Evolutionary conservation across 129 eudicot genomes (phyloP), one percentile per base, ranked within the genome.

Genomic region (Pulicaria dysenterica): DNA sequence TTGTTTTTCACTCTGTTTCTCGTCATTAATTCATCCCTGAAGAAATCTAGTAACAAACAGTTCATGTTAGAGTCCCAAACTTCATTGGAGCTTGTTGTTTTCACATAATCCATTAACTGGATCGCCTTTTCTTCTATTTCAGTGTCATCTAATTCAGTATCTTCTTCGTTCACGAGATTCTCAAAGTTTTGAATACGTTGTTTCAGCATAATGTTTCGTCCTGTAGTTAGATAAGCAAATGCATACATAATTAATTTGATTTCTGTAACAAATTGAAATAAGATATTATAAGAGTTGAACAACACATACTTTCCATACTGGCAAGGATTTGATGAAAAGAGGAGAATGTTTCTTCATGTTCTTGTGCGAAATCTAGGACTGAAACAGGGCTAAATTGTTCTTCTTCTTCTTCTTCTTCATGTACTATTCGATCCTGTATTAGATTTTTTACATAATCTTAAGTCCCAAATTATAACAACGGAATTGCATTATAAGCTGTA

Each of bases 351-450:
- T 78, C 86, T 67, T 82, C 81, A 43, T 75, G 80, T 67, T 83
- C 84, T 53, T 67, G 80, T 72, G 83, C 41, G 53, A 74, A 88
- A 80, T 82, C 84, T 70, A 91, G 93, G 64, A 91, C 91, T 4
- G 93, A 91, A 60, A 91, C 84, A 4, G 97, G 97, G 40, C 92
- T 91, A 13, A 79, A 81, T 65, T 85, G 96, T 72, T 91, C 84
- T 10, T 58, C n/a, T n/a, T n/a, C 79, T 7, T 81, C 88, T 9
- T 87, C 93, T 46, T 83, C 83, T 46, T 45, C 81, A 77, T 75
- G 81, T 58, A 66, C 60, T n/a, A 31, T 59, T 56, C 57, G 64
- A 65, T 66, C 39, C 78, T 72, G 74, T 43, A 70, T 78, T 7
- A 56, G 46, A 58, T 47, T 13, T 42, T 45, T 19, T 3, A 64